Conservation (phyloP, 2,329 filamentous ascomycete species). For the Exophiala bonariae region DNA sequence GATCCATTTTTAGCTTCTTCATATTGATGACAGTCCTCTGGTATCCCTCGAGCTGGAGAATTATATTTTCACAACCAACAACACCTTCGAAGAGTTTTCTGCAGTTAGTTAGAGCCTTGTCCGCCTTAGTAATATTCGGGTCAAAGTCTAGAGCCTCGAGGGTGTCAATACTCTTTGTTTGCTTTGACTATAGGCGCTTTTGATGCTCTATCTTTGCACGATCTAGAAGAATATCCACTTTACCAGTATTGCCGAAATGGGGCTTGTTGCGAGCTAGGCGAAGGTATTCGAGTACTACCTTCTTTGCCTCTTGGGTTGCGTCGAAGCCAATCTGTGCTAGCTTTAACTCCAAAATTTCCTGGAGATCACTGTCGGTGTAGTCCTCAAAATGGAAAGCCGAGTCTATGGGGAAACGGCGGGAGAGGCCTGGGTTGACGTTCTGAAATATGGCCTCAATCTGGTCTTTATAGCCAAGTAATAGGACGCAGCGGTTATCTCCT, state of each 20-base stretch:
- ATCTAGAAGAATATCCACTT: slow-evolving; percentile 69
- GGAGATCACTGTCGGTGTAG: slow-evolving; percentile 60
- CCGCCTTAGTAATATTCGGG: slow-evolving; percentile 56
- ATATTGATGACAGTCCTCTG: slow-evolving; percentile 54
- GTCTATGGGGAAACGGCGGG: slow-evolving; percentile 63
- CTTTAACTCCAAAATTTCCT: slow-evolving; percentile 63
- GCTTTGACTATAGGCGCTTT: slow-evolving; percentile 38
- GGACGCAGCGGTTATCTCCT: slow-evolving; percentile 70
- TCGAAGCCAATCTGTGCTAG: slow-evolving; percentile 56
- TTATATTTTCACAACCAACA: slow-evolving; percentile 58
- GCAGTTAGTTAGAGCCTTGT: slow-evolving; percentile 51
- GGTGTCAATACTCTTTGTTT: slow-evolving; percentile 28
- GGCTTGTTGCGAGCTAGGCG: slow-evolving; percentile 60
- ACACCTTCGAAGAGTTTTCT: slow-evolving; percentile 57
- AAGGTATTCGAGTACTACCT: slow-evolving; percentile 61
- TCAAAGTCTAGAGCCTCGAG: slow-evolving; percentile 58
- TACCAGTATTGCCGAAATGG: slow-evolving; percentile 72
- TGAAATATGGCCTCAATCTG: slow-evolving; percentile 60
- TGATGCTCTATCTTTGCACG: slow-evolving; percentile 56
- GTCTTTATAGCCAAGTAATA: slow-evolving; percentile 69
- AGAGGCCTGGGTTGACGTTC: slow-evolving; percentile 57
- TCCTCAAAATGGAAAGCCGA: slow-evolving; percentile 69
- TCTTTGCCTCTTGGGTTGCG: slow-evolving; percentile 53
- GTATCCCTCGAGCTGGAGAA: slow-evolving; percentile 56
- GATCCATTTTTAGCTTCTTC: slow-evolving; percentile 54